Evolutionary conservation across 768 basidiomycete genomes (phyloP), one percentile per base, ranked within the genome.

Genomic region (Suillus ampliporus): DNA sequence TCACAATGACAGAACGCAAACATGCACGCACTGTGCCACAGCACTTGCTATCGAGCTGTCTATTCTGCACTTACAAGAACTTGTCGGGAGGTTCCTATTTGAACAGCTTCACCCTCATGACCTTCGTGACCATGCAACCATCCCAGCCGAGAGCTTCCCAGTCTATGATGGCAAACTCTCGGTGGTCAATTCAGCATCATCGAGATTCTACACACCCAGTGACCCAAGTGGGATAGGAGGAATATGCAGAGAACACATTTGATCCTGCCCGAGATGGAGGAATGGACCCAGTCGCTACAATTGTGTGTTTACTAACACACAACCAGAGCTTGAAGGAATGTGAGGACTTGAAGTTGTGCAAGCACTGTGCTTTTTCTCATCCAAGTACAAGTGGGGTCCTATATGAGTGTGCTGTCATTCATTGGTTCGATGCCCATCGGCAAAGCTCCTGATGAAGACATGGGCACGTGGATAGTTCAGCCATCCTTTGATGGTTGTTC

Each of bases 381-480:
- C 63, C 35, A 19, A 7, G 1, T 43, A 47, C 54, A n/a, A 41
- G 35, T 15, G n/a, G 23, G 11, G 40, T 28, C 9, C 2, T 10
- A 23, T 65, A 64, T 19, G 28, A 54, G 7, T 65, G 64, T 28
- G 47, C 61, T 14, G 11, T 63, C 1, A 34, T 65, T 7, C 46
- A 38, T 21, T 65, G 62, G 61, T 65, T 57, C 21, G 19, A 41
- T 14, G 8, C n/a, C 11, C 9, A 53, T 62, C 10, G 47, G 56
- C 5, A 34, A 62, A 23, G 10, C 10, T 14, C 60, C 50, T 11
- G 61, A 62, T 48, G 53, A 57, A 58, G 35, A 47, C n/a, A 63
- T 37, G 4, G 64, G 64, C 23, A 64, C 63, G 63, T 65, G 64
- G 64, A 46, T 65, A 26, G 64, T 65, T 9, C 56, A 46, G 21